Evolutionary conservation across 1,139 yeast species (phyloP), one percentile per base, ranked within the genome.

Genomic region (Yamadazyma sp.): DNA sequence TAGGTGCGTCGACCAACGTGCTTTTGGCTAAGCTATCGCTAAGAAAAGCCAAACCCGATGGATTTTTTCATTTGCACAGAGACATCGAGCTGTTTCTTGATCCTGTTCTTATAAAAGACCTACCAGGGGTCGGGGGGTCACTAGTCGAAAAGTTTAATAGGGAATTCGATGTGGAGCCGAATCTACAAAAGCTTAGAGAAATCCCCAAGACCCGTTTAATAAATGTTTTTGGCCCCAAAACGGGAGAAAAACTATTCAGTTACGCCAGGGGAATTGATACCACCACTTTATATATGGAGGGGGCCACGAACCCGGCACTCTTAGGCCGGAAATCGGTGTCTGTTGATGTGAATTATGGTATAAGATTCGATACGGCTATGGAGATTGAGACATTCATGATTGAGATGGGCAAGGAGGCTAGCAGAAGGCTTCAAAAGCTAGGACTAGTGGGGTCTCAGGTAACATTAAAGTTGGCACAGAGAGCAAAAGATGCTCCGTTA

Each of bases 291-390:
- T 73, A 72, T 40, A 65, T 65, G 31, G 74, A 82, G 26, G n/a
- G 31, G 2, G 46, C 59, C 4, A 64, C 67, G 12, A 73, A 76
- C 28, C 68, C 69, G 17, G 70, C 63, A 34, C 67, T 64, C 3
- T 50, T 70, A 4, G 72, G 74, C 0, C 71, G 95, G 23, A 88
- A 87, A 50, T 77, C 95, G 0, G 75, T 92, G 0, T 88, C 96
- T 0, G 87, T 88, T 9, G 97, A 92, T 57, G 85, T 92, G 24
- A 87, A 89, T 45, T 92, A 88, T 82, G 97, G 96, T 0, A 86
- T 92, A 0, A 58, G 97, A 37, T 85, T 90, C 45, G 76, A 78
- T 21, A 67, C 64, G 0, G 67, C 74, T 17, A 58, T 60, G 1
- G 87, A 90, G 50, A 76, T 84, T 18, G 90, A 83, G 43, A 53